These are phyloP conservation scores for Dryas octopetala DNA, from an alignment of 306 rosid species.

Conservation along the genomic window DNA sequence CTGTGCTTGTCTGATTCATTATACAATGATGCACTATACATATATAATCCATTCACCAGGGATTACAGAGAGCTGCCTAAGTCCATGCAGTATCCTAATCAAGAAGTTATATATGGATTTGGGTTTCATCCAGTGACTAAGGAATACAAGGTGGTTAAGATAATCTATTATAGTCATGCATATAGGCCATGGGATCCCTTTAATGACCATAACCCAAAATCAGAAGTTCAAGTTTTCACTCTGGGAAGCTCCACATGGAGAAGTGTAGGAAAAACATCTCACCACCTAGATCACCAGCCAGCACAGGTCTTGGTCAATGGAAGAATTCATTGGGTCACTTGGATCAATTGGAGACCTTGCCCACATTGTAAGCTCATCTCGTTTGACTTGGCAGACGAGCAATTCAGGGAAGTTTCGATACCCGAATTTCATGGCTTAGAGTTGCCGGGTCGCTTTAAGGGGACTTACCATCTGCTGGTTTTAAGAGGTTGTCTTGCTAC, in stretches of 20 bases:
- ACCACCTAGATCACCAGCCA: constrained; percentile 32
- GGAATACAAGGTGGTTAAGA: constrained; percentile 40
- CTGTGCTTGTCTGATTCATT: constrained; percentile 36
- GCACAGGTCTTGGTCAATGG: constrained; percentile 39
- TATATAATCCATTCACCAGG: constrained; percentile 39
- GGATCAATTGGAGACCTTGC: neutral
- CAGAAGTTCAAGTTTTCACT: constrained; percentile 34
- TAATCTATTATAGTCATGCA: constrained; percentile 22
- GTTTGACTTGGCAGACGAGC: constrained; percentile 42
- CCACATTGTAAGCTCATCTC: constrained; percentile 34
- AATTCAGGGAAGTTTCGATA: constrained; percentile 35
- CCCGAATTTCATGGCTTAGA: constrained; percentile 19
- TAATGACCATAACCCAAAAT: neutral
- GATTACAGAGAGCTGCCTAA: constrained; percentile 34
- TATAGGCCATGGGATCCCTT: neutral
- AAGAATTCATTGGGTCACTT: constrained; percentile 49
- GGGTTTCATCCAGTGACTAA: constrained; percentile 35
- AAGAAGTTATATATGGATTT: constrained; percentile 39
- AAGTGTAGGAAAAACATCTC: constrained; percentile 27
- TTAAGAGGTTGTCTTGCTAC: constrained; percentile 44
- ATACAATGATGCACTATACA: constrained; percentile 19
- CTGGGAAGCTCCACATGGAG: constrained; percentile 44
- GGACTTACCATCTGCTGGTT: constrained; percentile 29
- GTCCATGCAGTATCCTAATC: constrained; percentile 24
- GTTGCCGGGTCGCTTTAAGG: neutral